Percentiles rank a stretch among this genome's conserved stretches.
Conservation (phyloP, 176 grass and related monocot species). For the Rhynchospora tenuis region DNA sequence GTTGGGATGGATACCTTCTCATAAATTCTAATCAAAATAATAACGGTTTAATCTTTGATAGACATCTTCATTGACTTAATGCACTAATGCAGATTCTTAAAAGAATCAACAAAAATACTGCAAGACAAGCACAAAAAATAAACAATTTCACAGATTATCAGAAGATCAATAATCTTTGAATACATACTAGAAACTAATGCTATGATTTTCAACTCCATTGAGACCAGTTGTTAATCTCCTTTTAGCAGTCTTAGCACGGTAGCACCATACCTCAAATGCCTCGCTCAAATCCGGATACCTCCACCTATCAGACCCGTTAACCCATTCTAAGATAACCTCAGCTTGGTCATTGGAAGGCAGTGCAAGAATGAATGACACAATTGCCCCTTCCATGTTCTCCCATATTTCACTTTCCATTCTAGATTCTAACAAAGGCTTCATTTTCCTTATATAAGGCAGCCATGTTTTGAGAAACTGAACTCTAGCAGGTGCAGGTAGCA, state of each 20-base stretch:
- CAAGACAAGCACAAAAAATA: neutral
- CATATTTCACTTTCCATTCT: constrained; percentile 60
- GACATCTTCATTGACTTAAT: neutral
- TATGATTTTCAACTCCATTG: constrained; percentile 42
- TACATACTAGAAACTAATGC: constrained; percentile 41
- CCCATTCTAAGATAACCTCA: constrained; percentile 76
- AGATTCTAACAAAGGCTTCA: constrained; percentile 59
- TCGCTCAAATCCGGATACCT: constrained; percentile 89
- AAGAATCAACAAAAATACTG: neutral
- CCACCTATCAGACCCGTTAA: constrained; percentile 58
- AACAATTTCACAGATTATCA: neutral
- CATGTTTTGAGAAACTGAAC: constrained; percentile 65
- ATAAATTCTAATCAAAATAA: neutral
- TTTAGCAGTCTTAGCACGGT: constrained; percentile 73
- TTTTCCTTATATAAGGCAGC: constrained; percentile 68
- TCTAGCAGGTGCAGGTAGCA: constrained; percentile 51
- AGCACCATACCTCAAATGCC: constrained; percentile 97
- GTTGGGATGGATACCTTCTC: neutral
- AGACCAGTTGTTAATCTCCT: constrained; percentile 43
- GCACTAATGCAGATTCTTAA: too few species aligned
- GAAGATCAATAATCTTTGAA: neutral
- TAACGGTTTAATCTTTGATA: neutral
- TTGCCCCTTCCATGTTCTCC: constrained; percentile 81
- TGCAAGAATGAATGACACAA: constrained; percentile 64
- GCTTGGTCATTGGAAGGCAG: constrained; percentile 80